Base-by-base conservation (phyloP, 345 rosid genomes). In the Iberis pinnata region DNA sequence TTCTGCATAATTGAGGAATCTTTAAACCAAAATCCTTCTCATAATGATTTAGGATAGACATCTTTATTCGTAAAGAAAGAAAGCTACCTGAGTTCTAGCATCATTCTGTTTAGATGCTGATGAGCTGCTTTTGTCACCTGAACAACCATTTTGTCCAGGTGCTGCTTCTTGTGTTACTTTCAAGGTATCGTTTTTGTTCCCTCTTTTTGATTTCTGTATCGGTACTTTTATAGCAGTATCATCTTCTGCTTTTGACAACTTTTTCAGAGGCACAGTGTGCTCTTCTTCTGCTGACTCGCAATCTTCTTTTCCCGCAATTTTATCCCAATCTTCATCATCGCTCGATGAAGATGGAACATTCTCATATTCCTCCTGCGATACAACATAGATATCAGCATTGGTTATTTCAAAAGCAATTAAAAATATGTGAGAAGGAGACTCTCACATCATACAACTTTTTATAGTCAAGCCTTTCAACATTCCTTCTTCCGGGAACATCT, bases 391-490 rank as follows among this genome's bases (percentile, higher is more conserved):
- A 43, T 43, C 35, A 44, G 42, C 32, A 56, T n/a, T 50, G 72
- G 12, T 14, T 25, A 33, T 11, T n/a, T 24, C 27, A 25, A 61
- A 41, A 35, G 25, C 53, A 55, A 25, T 11, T 55, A 4, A 26
- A 15, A 29, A 29, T 42, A 24, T 25, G 26, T 32, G 26, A 49
- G 43, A 49, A 16, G 38, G 75, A n/a, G n/a, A n/a, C n/a, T n/a
- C 98, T 81, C 73, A 92, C 98, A 71, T 83, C 87, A 64, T 80
- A 75, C 17, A 92, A 71, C 70, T 63, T 85, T 75, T 80, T 92
- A 88, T 92, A 92, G 81, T 92, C 90, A 76, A 92, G 74, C 69
- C 85, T 79, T 49, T 75, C 80, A 36, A 74, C 69, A 40, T 57
- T 73, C 70, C 95, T 82, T 69, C 72, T 83, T 41, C 46, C 71